These are phyloP conservation scores for Striga asiatica DNA, from an alignment of 257 asterid genomes.

Conservation along the genomic window DNA sequence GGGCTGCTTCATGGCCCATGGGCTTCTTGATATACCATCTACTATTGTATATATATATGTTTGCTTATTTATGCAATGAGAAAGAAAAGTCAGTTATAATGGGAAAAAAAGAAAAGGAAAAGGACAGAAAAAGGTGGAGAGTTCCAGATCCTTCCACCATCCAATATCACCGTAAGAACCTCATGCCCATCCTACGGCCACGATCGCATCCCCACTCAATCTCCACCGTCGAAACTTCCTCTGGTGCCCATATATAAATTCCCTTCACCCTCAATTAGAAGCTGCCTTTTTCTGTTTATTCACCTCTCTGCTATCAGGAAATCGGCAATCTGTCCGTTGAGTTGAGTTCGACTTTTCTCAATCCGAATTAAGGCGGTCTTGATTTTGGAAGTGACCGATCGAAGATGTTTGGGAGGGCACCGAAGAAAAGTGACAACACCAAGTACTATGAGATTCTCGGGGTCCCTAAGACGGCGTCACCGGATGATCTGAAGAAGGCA, in stretches of 20 bases:
- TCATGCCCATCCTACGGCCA: background rate
- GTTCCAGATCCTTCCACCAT: background rate
- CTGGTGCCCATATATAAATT: background rate
- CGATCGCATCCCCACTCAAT: background rate
- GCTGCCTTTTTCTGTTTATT: background rate
- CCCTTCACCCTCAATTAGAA: background rate
- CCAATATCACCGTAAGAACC: too few species aligned
- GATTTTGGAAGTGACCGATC: too few species aligned
- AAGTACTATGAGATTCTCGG: slow-evolving; percentile 42
- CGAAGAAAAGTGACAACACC: slow-evolving; percentile 38
- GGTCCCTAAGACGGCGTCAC: slow-evolving; percentile 52
- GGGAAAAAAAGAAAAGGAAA: background rate
- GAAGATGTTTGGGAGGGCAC: slow-evolving; percentile 42
- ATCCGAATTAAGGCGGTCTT: too few species aligned
- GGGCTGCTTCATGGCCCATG: too few species aligned
- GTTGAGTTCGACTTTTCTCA: background rate
- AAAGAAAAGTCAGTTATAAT: too few species aligned
- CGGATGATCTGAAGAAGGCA: slow-evolving; percentile 74
- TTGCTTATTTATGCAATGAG: too few species aligned
- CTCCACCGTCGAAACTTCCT: background rate
- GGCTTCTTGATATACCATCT: too few species aligned
- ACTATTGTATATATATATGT: too few species aligned
- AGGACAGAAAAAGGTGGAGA: background rate
- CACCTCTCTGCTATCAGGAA: background rate
- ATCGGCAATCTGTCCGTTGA: background rate